A percentile compares a stretch with the other conserved stretches of the same genome.
Conservation (phyloP, 768 basidiomycete genomes). For the Lentinula raphanica region DNA sequence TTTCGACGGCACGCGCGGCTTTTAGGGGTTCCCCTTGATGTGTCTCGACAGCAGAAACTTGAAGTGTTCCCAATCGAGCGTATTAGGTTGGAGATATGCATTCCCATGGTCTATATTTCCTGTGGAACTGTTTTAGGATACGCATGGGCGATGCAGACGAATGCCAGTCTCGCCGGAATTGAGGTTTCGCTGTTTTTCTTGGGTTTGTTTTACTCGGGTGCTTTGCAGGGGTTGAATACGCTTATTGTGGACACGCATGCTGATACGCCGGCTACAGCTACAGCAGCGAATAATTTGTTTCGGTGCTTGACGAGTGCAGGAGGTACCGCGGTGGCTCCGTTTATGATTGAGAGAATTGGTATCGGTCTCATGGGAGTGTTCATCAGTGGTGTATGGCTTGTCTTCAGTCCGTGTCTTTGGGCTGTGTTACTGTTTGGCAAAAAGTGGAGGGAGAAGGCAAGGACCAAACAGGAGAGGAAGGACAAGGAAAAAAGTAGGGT, state of each 20-base stretch:
- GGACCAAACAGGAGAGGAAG: neutral
- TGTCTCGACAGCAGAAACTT: neutral
- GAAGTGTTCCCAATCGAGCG: neutral
- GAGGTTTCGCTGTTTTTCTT: neutral
- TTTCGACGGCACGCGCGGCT: neutral
- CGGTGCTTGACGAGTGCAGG: neutral
- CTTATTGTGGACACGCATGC: neutral
- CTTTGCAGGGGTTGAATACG: neutral
- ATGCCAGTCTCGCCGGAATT: neutral
- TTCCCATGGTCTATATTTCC: neutral
- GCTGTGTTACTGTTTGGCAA: neutral
- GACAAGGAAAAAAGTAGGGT: neutral
- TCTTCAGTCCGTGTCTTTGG: neutral
- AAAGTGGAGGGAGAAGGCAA: neutral
- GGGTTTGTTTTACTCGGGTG: neutral
- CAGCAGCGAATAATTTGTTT: neutral
- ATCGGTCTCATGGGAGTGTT: neutral
- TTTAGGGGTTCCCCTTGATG: neutral
- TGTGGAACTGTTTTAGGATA: neutral
- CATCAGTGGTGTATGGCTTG: neutral
- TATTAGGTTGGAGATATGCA: neutral
- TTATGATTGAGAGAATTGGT: neutral
- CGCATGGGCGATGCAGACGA: neutral
- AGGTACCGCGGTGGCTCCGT: neutral
- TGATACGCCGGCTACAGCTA: neutral